Evolutionary conservation across 306 rosid species (phyloP), one percentile per base, ranked within the genome.

Genomic region (Albizia julibrissin): DNA sequence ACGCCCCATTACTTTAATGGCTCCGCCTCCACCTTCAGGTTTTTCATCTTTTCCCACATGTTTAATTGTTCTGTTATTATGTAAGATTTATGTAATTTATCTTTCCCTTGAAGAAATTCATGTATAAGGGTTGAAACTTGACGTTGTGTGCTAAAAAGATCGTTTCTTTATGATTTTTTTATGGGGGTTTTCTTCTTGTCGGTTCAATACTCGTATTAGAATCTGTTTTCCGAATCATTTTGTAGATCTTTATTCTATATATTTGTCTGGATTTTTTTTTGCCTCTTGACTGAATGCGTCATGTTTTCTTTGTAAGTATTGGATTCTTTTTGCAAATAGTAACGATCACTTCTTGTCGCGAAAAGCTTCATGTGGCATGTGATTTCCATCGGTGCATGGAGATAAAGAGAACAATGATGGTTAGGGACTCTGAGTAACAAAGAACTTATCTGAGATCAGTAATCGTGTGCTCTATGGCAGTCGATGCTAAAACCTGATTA

Each of bases 21-120:
- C 92, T n/a, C 72, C 22, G 65, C 65, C 80, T 80, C 65, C 85
- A 79, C 61, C 81, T 15, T 83, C 91, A 84, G 98, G 98, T 93
- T 80, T 72, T 83, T 74, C 72, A 34, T 50, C 21, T 46, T 77
- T 52, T 52, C 74, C 49, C 39, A 6, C 65, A 0, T 44, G 65
- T 65, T 69, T 46, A 59, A 19, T 43, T 27, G 19, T 50, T 11
- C 13, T 72, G 80, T 50, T 65, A 16, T 47, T 75, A 40, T 61
- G 74, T 44, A 82, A 70, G 34, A 24, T 26, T n/a, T 42, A 49
- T 69, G 15, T 21, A 40, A 50, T 65, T 59, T 72, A 26, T 64
- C 56, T 29, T 75, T 67, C 33, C 16, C 44, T 42, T 67, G 49
- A 13, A 72, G 56, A 21, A 49, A 40, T 26, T 75, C 59, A 43